Percentiles rank a stretch among this genome's conserved stretches.
These are phyloP conservation scores for Gossypium mustelinum DNA, from an alignment of 345 rosid species.

Conservation along the genomic window DNA sequence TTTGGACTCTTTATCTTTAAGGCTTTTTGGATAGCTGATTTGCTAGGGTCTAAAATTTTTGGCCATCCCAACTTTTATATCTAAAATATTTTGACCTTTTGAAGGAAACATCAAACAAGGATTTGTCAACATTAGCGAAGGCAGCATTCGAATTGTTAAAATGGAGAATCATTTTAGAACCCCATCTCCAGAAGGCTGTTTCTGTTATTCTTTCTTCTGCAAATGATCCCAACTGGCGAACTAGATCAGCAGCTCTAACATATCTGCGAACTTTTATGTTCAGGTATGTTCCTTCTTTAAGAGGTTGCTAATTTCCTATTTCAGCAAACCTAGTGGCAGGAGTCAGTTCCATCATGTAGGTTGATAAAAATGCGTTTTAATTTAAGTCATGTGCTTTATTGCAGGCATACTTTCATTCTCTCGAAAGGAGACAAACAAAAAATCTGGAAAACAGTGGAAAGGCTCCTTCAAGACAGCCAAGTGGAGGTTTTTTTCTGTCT, in stretches of 20 bases:
- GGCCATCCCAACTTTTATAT: constrained; percentile 13
- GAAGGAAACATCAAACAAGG: constrained; percentile 97
- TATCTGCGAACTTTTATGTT: constrained; percentile 92
- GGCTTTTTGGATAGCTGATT: background rate
- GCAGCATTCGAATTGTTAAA: constrained; percentile 90
- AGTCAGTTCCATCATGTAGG: constrained; percentile 1
- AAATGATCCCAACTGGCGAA: constrained; percentile 88
- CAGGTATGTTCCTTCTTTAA: constrained; percentile 48
- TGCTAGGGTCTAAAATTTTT: background rate
- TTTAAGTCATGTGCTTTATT: background rate
- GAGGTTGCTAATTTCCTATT: background rate
- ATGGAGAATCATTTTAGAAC: constrained; percentile 82
- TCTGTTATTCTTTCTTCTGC: constrained; percentile 65
- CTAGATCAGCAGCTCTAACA: constrained; percentile 88
- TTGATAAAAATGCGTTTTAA: constrained; percentile 18
- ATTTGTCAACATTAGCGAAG: constrained; percentile 88
- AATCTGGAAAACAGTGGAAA: constrained; percentile 82
- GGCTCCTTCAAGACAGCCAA: constrained; percentile 81
- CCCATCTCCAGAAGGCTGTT: constrained; percentile 76
- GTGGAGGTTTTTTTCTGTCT: constrained; percentile 68
- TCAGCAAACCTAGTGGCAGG: constrained; percentile 3
- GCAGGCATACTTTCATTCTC: constrained; percentile 90
- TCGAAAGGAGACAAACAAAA: constrained; percentile 58
- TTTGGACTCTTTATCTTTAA: background rate
- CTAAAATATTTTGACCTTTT: constrained; percentile 25